Conservation (phyloP, 345 rosid genomes). For the Trapa incisa region DNA sequence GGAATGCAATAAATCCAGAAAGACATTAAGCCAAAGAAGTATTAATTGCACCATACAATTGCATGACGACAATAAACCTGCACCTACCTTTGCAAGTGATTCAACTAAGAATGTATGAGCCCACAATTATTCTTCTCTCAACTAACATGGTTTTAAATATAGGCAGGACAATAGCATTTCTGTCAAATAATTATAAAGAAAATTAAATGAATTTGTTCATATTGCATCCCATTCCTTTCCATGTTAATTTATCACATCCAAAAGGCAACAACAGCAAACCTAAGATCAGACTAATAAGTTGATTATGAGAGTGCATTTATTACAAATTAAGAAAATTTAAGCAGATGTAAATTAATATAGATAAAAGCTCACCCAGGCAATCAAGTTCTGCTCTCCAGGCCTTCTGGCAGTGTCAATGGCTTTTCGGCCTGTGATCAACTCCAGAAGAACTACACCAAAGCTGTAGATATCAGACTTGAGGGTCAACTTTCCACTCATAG, state of each 20-base stretch:
- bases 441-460: constrained; percentile 93
- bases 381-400: constrained; percentile 74
- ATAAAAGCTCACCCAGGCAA: constrained; percentile 58
- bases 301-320: neutral
- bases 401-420: constrained; percentile 52
- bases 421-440: constrained; percentile 79
- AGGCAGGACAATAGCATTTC: neutral
- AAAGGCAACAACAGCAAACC: neutral
- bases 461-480: constrained; percentile 88
- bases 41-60: neutral
- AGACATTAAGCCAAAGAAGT: neutral
- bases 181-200: neutral
- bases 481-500: constrained; percentile 94
- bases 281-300: neutral
- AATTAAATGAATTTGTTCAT: neutral
- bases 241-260: neutral
- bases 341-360: neutral
- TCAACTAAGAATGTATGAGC: neutral
- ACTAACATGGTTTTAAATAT: neutral
- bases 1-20: neutral
- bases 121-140: neutral
- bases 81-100: neutral
- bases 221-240: neutral
- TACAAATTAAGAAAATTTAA: neutral
- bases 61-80: neutral